Evolutionary conservation across 148 eudicot species (phyloP).

Genomic region (Polygonum aviculare): DNA sequence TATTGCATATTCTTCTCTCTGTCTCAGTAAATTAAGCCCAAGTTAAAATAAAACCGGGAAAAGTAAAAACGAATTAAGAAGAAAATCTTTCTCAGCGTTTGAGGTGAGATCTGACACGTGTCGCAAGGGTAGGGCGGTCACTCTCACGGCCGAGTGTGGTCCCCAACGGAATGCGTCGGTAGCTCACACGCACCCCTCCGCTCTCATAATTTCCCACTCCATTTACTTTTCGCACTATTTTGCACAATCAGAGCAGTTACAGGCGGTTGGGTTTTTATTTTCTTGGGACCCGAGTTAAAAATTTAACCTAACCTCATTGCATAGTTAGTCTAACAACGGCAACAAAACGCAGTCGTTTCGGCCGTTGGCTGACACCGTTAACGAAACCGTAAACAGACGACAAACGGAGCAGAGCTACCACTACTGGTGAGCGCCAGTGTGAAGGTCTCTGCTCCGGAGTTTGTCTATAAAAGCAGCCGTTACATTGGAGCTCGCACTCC

Average conservation of each 20-base stretch:
- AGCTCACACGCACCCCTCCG: slow-evolving; percentile 1
- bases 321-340: neutral
- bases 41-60: neutral
- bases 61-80: neutral
- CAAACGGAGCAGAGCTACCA: neutral
- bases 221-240: neutral
- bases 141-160: neutral
- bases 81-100: neutral
- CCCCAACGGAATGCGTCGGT: neutral
- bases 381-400: neutral
- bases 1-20: neutral
- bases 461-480: slow-evolving; percentile 9
- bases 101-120: slow-evolving; percentile 6
- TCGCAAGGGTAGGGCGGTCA: neutral
- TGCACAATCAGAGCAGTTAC: neutral
- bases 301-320: neutral
- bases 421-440: neutral
- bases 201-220: neutral
- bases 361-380: neutral
- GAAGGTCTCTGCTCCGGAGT: neutral
- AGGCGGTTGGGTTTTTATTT: slow-evolving; percentile 1
- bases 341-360: slow-evolving; percentile 1
- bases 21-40: neutral
- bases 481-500: slow-evolving; percentile 7
- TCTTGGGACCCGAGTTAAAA: neutral